phyloP scores from a whole-genome alignment of 169 alveolate genomes.

The Eimeria acervulina region DNA sequence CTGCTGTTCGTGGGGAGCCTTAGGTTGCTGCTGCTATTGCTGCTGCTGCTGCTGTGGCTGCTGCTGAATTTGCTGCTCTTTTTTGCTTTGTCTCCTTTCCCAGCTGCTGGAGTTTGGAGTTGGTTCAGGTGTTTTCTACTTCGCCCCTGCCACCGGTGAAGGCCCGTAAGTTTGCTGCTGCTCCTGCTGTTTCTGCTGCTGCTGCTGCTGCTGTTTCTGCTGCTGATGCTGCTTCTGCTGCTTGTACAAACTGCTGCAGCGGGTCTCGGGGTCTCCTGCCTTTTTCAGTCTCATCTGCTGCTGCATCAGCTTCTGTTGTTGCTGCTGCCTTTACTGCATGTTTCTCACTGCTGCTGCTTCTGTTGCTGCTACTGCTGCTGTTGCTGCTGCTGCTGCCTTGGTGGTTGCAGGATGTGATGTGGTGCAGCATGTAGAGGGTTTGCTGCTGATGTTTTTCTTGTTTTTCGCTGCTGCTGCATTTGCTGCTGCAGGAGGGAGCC shows the following conservation, averaged over 20 bases:
- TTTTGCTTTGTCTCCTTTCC: not conserved
- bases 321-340: conserved; percentile 7
- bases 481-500: conserved; percentile 55
- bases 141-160: conserved; percentile 32
- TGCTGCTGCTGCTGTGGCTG: no score
- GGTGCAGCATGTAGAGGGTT: not conserved
- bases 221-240: conserved; percentile 12
- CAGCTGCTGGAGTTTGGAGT: conserved; percentile 56
- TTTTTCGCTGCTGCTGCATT: not conserved
- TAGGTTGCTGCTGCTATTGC: no score
- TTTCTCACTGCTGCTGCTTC: not conserved
- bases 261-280: not conserved
- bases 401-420: not conserved
- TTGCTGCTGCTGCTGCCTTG: not conserved
- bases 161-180: not conserved
- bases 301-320: not conserved
- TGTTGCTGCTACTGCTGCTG: not conserved
- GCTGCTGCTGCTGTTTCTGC: conserved; percentile 24
- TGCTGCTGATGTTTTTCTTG: not conserved
- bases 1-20: not conserved
- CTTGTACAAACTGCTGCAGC: not conserved
- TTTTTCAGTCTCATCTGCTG: no score
- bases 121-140: conserved; percentile 31
- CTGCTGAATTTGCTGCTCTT: no score
- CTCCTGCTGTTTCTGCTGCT: not conserved